Base-by-base conservation (phyloP, 306 rosid species). In the Bauhinia variegata region DNA sequence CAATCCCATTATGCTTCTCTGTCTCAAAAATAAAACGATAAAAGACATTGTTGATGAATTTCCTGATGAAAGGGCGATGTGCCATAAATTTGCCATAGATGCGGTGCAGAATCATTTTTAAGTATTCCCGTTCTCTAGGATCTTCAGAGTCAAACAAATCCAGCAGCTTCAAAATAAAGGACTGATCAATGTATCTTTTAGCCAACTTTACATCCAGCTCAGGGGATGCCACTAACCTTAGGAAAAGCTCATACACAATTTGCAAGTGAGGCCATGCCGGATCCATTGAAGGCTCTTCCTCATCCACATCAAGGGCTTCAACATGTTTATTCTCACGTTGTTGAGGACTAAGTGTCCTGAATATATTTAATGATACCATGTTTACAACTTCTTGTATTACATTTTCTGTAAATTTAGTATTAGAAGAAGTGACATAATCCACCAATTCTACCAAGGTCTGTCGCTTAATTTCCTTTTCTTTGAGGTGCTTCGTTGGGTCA, bases 251-350 rank as follows among this genome's bases (percentile, higher is more conserved):
- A 13, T 86, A 83, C 42, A 86, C 86, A 17, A 87, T 60, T 67
- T 87, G 93, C 79, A 87, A 80, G 74, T 87, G 93, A 44, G 87
- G 82, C 93, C 93, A 87, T 2, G 83, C 80, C 32, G 84, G 87
- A 72, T 87, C 93, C 87, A 82, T 79, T 0, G 77, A 77, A 72
- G 86, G 86, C 73, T 84, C 93, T 19, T 87, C 93, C 37, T 87
- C 93, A 47, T 87, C 93, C 71, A 79, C 46, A 55, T 84, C 93
- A 75, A 87, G 78, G 51, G 84, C 89, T 36, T 82, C 86, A 15
- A 78, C 65, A 14, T 82, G 8, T 67, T 87, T 82, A 75, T 31
- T 78, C 69, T 87, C 89, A 0, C 84, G 80, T 8, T 82, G 81
- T 63, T 84, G 89, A 14, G 93, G 89, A 56, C 79, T 79, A 52